phyloP scores from a whole-genome alignment of 2,329 filamentous ascomycete species.

The Penicillium sp. region DNA sequence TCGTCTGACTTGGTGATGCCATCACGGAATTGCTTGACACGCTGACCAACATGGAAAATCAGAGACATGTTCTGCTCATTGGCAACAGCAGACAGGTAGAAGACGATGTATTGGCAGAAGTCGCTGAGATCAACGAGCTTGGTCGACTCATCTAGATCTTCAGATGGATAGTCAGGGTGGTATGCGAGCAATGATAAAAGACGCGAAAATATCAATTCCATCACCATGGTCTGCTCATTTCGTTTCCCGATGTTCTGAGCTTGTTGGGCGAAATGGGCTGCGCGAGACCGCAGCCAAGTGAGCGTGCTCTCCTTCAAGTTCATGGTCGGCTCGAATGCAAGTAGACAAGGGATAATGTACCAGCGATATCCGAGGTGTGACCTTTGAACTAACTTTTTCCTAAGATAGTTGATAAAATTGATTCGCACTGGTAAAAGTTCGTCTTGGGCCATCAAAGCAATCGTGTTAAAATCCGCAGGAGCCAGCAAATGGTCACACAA shows the following conservation, averaged over 20 bases:
- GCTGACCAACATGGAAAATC: conserved; percentile 88
- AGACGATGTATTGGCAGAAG: conserved; percentile 85
- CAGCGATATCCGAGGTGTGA: conserved; percentile 79
- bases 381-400: conserved; percentile 62
- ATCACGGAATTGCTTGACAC: conserved; percentile 87
- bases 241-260: conserved; percentile 37
- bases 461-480: conserved; percentile 73
- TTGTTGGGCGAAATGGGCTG: conserved; percentile 61
- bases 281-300: conserved; percentile 86
- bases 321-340: conserved; percentile 83
- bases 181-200: conserved; percentile 87
- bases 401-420: conserved; percentile 79
- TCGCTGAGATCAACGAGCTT: conserved; percentile 67
- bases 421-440: conserved; percentile 70
- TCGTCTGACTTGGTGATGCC: conserved; percentile 61
- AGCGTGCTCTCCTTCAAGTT: conserved; percentile 72
- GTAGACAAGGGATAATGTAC: conserved; percentile 85
- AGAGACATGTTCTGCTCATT: conserved; percentile 84
- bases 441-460: conserved; percentile 82
- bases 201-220: conserved; percentile 80
- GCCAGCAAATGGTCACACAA: conserved; percentile 73
- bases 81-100: conserved; percentile 80
- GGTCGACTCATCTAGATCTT: conserved; percentile 37
- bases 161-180: conserved; percentile 76
- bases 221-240: conserved; percentile 59